These are phyloP conservation scores for Aureobasidium melanogenum DNA, from an alignment of 2,329 filamentous ascomycete genomes.

Conservation along the genomic window DNA sequence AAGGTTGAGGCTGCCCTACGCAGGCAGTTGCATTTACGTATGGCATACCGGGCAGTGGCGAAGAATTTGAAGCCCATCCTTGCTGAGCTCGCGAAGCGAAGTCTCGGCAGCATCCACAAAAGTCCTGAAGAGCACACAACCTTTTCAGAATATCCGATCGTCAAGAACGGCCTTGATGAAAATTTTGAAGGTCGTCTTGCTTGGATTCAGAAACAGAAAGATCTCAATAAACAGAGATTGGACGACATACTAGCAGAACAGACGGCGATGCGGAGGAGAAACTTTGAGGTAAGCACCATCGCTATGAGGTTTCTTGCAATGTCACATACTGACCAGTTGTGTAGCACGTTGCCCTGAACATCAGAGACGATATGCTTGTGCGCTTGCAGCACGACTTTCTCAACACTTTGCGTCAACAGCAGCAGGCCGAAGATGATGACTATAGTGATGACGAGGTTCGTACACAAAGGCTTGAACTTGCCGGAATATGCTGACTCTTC, in stretches of 20 bases:
- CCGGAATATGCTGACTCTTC: not conserved
- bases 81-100: constrained; percentile 55
- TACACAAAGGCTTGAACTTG: constrained; percentile 7
- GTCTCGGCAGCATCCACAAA: constrained; percentile 48
- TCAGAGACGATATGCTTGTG: constrained; percentile 21
- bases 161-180: constrained; percentile 45
- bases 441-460: constrained; percentile 34
- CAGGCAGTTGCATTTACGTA: constrained; percentile 58
- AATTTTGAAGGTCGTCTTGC: constrained; percentile 34
- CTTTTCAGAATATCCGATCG: constrained; percentile 43
- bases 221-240: constrained; percentile 29
- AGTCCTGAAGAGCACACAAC: constrained; percentile 46
- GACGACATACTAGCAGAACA: constrained; percentile 27
- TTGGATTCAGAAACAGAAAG: constrained; percentile 29
- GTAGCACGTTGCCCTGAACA: constrained; percentile 15
- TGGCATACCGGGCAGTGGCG: constrained; percentile 54
- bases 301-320: constrained; percentile 25
- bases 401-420: constrained; percentile 29
- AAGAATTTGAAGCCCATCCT: constrained; percentile 55
- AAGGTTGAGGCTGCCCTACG: constrained; percentile 39
- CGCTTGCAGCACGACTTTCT: constrained; percentile 24
- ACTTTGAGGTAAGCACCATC: constrained; percentile 29
- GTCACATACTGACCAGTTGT: not conserved
- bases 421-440: constrained; percentile 25
- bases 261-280: constrained; percentile 25